Evolutionary conservation across 2,329 filamentous ascomycete species (phyloP).

Genomic region (Fusarium kyushuense): DNA sequence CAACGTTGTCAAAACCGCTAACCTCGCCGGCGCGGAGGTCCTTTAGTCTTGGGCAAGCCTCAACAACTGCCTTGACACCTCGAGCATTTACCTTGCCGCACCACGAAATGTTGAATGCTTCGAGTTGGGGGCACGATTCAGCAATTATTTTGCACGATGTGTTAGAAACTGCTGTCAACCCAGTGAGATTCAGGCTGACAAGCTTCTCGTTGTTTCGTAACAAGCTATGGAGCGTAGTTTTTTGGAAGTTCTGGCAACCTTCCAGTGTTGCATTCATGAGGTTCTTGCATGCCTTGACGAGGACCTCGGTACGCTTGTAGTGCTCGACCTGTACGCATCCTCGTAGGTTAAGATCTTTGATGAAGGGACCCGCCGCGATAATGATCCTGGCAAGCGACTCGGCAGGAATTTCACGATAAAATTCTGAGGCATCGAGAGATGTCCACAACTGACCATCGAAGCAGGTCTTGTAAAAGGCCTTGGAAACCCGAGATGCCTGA

Average conservation of each 20-base stretch:
- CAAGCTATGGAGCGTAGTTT: slow-evolving; percentile 81
- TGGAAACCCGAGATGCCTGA: slow-evolving; percentile 80
- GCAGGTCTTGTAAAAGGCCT: slow-evolving; percentile 82
- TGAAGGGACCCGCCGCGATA: slow-evolving; percentile 85
- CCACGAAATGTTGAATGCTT: slow-evolving; percentile 91
- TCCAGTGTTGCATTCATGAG: slow-evolving; percentile 89
- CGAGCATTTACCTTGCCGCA: slow-evolving; percentile 86
- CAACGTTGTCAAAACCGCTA: slow-evolving; percentile 78
- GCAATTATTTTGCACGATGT: slow-evolving; percentile 88
- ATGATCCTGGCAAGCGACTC: slow-evolving; percentile 88
- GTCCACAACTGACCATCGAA: slow-evolving; percentile 97
- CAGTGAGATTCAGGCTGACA: slow-evolving; percentile 87
- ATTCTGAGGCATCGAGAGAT: slow-evolving; percentile 83
- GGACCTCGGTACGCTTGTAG: slow-evolving; percentile 79
- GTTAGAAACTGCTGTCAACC: slow-evolving; percentile 83
- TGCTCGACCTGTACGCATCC: slow-evolving; percentile 92
- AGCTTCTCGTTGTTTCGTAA: slow-evolving; percentile 79
- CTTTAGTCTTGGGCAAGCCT: slow-evolving; percentile 77
- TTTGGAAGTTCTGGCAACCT: slow-evolving; percentile 86
- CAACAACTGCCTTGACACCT: slow-evolving; percentile 78
- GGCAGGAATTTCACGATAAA: slow-evolving; percentile 88
- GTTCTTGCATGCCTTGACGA: slow-evolving; percentile 88
- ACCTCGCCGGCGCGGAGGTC: slow-evolving; percentile 88
- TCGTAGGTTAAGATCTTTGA: slow-evolving; percentile 88
- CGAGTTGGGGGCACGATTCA: slow-evolving; percentile 82